Conservation (phyloP, 257 asterid species). For the Solanum gracilifrons region DNA sequence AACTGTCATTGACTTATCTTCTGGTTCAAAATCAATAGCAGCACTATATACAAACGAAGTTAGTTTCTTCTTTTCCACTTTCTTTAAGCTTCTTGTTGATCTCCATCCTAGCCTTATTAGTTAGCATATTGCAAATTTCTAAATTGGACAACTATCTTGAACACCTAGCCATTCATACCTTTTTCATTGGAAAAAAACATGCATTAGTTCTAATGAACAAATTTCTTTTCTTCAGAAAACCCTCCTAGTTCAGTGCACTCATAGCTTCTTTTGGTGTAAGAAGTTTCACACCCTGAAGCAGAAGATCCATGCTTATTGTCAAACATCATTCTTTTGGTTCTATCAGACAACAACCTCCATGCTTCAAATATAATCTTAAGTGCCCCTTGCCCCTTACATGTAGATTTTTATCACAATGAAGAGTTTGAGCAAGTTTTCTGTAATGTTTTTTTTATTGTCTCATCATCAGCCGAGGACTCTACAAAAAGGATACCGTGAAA, state of each 20-base stretch:
- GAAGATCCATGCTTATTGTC: not conserved
- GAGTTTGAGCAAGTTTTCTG: too few relatives aligned
- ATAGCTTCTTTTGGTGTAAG: not conserved
- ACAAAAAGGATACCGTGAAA: too few relatives aligned
- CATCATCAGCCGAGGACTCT: too few relatives aligned
- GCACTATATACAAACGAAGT: not conserved
- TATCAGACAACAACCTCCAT: not conserved
- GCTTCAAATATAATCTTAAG: not conserved
- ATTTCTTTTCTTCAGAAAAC: too few relatives aligned
- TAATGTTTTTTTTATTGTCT: too few relatives aligned
- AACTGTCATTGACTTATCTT: not conserved
- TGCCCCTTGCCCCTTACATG: not conserved
- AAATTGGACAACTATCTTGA: not conserved
- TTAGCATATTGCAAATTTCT: too few relatives aligned
- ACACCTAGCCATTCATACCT: not conserved
- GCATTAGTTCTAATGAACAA: not conserved
- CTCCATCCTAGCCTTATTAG: too few relatives aligned
- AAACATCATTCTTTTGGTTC: not conserved
- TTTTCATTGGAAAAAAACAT: too few relatives aligned
- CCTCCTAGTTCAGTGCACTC: not conserved
- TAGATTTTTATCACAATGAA: too few relatives aligned
- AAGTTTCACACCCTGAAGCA: not conserved
- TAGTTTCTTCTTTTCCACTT: too few relatives aligned
- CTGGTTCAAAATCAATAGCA: not conserved
- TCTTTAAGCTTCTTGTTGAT: too few relatives aligned